A percentile compares a stretch with the other conserved stretches of the same genome.
Evolutionary conservation across 2,329 filamentous ascomycete genomes (phyloP).

Genomic region (Fusarium chaquense): DNA sequence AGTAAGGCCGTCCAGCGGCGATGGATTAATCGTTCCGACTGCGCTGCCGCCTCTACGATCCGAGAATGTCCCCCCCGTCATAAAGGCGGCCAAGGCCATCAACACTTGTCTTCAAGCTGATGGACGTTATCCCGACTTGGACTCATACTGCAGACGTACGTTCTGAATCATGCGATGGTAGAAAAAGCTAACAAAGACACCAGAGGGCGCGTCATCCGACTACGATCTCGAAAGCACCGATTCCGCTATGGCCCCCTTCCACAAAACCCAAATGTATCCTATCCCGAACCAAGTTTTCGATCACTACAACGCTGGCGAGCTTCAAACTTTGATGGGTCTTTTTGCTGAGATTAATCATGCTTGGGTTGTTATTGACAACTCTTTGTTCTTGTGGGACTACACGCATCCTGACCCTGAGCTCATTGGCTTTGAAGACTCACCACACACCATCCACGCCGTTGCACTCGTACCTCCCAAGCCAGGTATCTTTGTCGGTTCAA

Average conservation of each 20-base stretch:
- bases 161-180: slow-evolving; percentile 37
- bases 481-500: slow-evolving; percentile 87
- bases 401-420: slow-evolving; percentile 91
- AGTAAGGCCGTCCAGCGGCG: slow-evolving; percentile 42
- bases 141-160: slow-evolving; percentile 89
- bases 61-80: slow-evolving; percentile 72
- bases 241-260: slow-evolving; percentile 86
- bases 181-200: slow-evolving; percentile 44
- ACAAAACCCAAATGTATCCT: slow-evolving; percentile 85
- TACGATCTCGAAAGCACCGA: slow-evolving; percentile 81
- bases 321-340: slow-evolving; percentile 93
- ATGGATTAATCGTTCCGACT: slow-evolving; percentile 49
- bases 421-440: slow-evolving; percentile 90
- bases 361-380: slow-evolving; percentile 96
- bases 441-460: slow-evolving; percentile 89
- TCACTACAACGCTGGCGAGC: slow-evolving; percentile 87
- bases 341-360: slow-evolving; percentile 96
- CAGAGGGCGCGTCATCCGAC: slow-evolving; percentile 90
- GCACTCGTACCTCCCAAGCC: slow-evolving; percentile 86
- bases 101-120: slow-evolving; percentile 83
- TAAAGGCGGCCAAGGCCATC: slow-evolving; percentile 85
- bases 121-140: slow-evolving; percentile 86
- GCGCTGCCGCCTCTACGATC: slow-evolving; percentile 59
- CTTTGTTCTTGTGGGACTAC: slow-evolving; percentile 97
- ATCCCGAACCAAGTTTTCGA: slow-evolving; percentile 94